Evolutionary conservation across 1,139 yeast genomes (phyloP), one percentile per base, ranked within the genome.

Genomic region (Hansenula sp.): DNA sequence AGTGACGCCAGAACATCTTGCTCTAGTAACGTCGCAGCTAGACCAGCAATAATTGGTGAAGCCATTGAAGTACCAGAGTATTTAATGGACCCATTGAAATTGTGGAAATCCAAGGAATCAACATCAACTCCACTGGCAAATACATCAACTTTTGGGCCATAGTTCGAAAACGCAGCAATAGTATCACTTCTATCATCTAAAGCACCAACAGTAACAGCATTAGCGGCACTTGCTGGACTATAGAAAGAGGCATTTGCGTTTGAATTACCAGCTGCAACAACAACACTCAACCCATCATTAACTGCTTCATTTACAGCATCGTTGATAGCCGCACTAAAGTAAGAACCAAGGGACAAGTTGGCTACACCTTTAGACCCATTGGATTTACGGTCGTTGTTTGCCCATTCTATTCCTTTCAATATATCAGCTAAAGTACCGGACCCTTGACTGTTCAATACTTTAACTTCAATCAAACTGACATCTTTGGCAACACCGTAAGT

Each of bases 51-150:
- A 3, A 81, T 70, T 0, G 96, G 96, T 1, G 95, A 73, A 0
- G 96, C 84, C 89, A 88, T 89, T 1, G 96, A 88, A 0, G 96
- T 89, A 0, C 97, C 97, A 2, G 94, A 81, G 46, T 79, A 71
- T 7, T 45, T 47, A 2, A 60, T 46, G 11, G 64, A 51, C 11
- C 39, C 40, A 28, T 47, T 47, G 35, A 43, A 50, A 36, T 58
- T 44, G 9, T 27, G 50, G 29, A 41, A 45, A n/a, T 65, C 57
- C 37, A 65, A 48, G 6, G 70, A 65, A 27, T 53, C 63, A 4
- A 90, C 82, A 39, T 71, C 70, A 0, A 81, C 85, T 0, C 96
- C 96, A 21, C 91, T 77, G 0, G 96, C 90, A 65, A 86, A 84
- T 1, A 85, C 70, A 58, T 87, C 90, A 8, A 90, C 94, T 59